Base-by-base conservation (phyloP, 1,139 yeast species). In the Yamadazyma diddensiae region DNA sequence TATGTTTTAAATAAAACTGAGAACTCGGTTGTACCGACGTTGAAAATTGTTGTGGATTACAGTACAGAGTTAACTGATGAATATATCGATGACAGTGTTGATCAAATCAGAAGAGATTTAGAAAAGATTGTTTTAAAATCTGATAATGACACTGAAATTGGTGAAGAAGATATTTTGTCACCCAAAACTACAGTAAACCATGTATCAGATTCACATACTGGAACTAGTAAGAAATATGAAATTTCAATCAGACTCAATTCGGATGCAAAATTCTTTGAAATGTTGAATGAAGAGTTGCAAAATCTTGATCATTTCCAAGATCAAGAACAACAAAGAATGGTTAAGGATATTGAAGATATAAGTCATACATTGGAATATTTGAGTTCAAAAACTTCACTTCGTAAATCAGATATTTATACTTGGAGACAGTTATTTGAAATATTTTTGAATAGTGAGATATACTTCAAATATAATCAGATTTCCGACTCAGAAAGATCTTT, bases 371-470 rank as follows among this genome's bases (percentile, higher is more conserved):
- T 79, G 2, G 57, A 64, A 3, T 47, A 55, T 11, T 55, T 70
- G 7, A 56, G 76, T 0, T 49, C 59, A 10, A 52, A 51, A 17
- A 46, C 43, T 6, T 37, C 44, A 14, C 47, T 58, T 12, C 71
- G 64, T 39, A 66, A 62, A 36, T 61, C 73, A 0, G 90, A 82
- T 46, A 59, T 82, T 55, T 79, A 79, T 47, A 65, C 65, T n/a
- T 82, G 92, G 92, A 61, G 90, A 39, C 78, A 79, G 47, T 62
- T 82, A 9, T 82, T 82, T 56, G 73, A 70, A 43, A 57, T 73
- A 15, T 82, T 81, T 46, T 65, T 82, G 31, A 88, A 82, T 45
- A 70, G 77, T 18, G 84, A 82, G 44, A 74, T 82, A 15, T 82
- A 78, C 41, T 76, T 79, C 54, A 73, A 73, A 34, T 73, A 76